These are phyloP conservation scores for Rhodotorula sp. DNA, from an alignment of 1,284 basidiomycete genomes.

Conservation along the genomic window DNA sequence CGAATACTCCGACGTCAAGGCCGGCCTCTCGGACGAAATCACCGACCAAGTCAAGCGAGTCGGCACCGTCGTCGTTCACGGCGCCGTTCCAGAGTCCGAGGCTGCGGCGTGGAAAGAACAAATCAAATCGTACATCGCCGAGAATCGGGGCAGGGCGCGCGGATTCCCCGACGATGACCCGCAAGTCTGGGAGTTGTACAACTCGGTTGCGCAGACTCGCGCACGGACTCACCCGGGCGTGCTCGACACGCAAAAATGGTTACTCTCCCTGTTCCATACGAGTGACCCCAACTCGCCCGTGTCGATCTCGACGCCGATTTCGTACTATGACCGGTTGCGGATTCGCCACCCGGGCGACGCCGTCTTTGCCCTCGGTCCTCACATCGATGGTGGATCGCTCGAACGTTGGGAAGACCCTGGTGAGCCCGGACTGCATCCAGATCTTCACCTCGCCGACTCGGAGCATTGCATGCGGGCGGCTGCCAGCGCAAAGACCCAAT, in stretches of 20 bases:
- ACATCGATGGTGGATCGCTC: constrained; percentile 69
- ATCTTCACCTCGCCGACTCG: constrained; percentile 19
- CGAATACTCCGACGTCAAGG: constrained; percentile 39
- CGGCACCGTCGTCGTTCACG: constrained; percentile 63
- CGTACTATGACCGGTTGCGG: constrained; percentile 72
- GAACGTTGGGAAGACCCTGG: constrained; percentile 63
- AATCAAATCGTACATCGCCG: constrained; percentile 59
- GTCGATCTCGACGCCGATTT: constrained; percentile 61
- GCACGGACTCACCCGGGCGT: constrained; percentile 28
- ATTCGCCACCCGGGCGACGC: constrained; percentile 70
- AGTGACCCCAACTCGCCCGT: constrained; percentile 47
- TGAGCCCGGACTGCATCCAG: not conserved
- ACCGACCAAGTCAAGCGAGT: constrained; percentile 57
- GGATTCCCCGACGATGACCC: constrained; percentile 63
- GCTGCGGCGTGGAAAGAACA: constrained; percentile 63
- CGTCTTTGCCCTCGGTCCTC: constrained; percentile 68
- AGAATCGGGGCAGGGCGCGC: constrained; percentile 50
- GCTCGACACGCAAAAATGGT: constrained; percentile 49
- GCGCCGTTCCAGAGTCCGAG: constrained; percentile 62
- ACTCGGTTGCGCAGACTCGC: constrained; percentile 60
- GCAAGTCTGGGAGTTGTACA: constrained; percentile 70
- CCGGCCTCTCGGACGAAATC: not conserved
- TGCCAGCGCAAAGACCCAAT: too few relatives aligned
- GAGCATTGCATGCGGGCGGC: too few relatives aligned
- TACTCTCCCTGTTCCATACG: constrained; percentile 64